These are phyloP conservation scores for Skeletonema potamos DNA, from an alignment of 108 stramenopile species.

Conservation along the genomic window DNA sequence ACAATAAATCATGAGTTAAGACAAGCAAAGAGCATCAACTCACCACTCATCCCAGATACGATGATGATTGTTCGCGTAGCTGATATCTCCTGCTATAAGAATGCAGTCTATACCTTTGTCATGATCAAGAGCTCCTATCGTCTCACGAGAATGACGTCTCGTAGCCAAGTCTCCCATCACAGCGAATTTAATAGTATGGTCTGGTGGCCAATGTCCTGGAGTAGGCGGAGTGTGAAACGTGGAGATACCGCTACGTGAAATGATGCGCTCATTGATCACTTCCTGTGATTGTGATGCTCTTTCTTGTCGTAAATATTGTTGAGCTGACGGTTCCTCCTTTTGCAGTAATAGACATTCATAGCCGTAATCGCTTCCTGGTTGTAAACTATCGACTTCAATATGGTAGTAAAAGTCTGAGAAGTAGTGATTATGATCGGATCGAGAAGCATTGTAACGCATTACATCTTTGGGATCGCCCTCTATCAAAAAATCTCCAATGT, in stretches of 20 bases:
- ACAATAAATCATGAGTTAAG: neutral
- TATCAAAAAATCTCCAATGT: slow-evolving; percentile 5
- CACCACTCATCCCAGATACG: slow-evolving; percentile 75
- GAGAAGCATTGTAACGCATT: slow-evolving; percentile 24
- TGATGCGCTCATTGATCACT: neutral
- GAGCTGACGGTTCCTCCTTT: neutral
- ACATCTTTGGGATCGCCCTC: slow-evolving; percentile 8
- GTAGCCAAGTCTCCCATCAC: slow-evolving; percentile 41
- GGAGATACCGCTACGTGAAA: slow-evolving; percentile 16
- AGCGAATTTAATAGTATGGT: slow-evolving; percentile 43
- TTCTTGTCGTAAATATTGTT: neutral
- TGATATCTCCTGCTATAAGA: slow-evolving; percentile 76
- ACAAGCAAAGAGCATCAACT: neutral
- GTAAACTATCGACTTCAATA: slow-evolving; percentile 54
- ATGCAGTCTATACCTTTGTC: slow-evolving; percentile 52
- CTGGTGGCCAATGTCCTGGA: slow-evolving; percentile 27
- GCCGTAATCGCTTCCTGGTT: slow-evolving; percentile 62
- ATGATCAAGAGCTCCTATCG: slow-evolving; percentile 18
- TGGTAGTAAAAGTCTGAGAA: slow-evolving; percentile 50
- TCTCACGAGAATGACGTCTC: slow-evolving; percentile 28
- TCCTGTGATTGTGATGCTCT: too few relatives aligned
- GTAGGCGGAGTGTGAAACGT: slow-evolving; percentile 29
- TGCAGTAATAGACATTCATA: slow-evolving; percentile 44
- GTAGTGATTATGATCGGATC: slow-evolving; percentile 10
- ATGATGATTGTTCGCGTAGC: slow-evolving; percentile 73